phyloP scores from a whole-genome alignment of 805 yeast genomes.

The Grigorovia jiainica region DNA sequence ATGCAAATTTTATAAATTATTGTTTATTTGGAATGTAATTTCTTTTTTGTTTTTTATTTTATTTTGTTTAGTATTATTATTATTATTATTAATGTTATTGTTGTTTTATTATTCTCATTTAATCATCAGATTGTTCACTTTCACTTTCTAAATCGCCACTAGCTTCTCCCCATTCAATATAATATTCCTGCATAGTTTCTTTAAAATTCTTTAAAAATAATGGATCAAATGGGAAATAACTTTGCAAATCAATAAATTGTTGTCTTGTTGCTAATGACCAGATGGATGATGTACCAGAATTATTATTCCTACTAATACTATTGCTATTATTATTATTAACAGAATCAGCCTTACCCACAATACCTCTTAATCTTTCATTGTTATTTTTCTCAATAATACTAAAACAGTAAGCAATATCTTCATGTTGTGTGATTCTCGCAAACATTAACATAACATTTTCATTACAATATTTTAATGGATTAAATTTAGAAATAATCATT shows the following conservation, averaged over 20 bases:
- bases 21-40: too few relatives aligned
- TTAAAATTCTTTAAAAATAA: slow-evolving; percentile 58
- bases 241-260: slow-evolving; percentile 81
- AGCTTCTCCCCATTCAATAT: slow-evolving; percentile 78
- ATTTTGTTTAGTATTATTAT: not conserved
- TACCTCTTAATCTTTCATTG: slow-evolving; percentile 36
- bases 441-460: slow-evolving; percentile 89
- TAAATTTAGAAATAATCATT: slow-evolving; percentile 76
- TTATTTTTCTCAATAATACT: slow-evolving; percentile 87
- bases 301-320: slow-evolving; percentile 19
- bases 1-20: too few relatives aligned
- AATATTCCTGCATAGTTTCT: slow-evolving; percentile 42
- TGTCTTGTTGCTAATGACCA: slow-evolving; percentile 51
- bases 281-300: slow-evolving; percentile 3
- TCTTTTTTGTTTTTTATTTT: too few relatives aligned
- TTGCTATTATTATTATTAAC: slow-evolving; percentile 10
- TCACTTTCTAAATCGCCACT: slow-evolving; percentile 49
- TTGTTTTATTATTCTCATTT: not conserved
- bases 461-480: slow-evolving; percentile 87
- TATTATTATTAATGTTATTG: too few relatives aligned
- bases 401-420: slow-evolving; percentile 86
- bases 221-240: slow-evolving; percentile 97
- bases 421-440: slow-evolving; percentile 84
- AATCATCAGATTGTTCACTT: slow-evolving; percentile 32
- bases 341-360: slow-evolving; percentile 28